Base-by-base conservation (phyloP, 2,329 filamentous ascomycete genomes). In the Diaporthe australafricana region DNA sequence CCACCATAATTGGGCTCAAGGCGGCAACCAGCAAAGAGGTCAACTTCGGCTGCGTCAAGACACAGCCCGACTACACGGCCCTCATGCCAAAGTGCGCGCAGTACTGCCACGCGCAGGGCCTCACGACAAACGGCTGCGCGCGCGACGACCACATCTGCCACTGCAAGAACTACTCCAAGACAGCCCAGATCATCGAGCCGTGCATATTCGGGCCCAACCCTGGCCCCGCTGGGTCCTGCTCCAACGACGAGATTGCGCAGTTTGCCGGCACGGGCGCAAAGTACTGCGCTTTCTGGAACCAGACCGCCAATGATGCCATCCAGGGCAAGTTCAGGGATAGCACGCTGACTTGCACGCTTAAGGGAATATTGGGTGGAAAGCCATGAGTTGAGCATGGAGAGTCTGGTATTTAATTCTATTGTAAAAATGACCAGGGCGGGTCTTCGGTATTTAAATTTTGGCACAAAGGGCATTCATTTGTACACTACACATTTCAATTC, bases 121-220 rank as follows among this genome's bases (percentile, higher is more conserved):
- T 65, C 8, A 50, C 30, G 4, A 50, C 30, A 20, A 35, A 65
- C 45, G 45, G 60, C n/a, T 65, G 60, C 30, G 14, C 30, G 14
- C 45, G 12, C 30, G 60, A 65, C 11, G 60, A 65, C 30, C 45
- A 65, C 38, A 65, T 65, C 30, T 65, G 60, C n/a, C 60, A 50
- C 60, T 65, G 60, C 60, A 65, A 65, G 60, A 65, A 65, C 60
- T 48, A 16, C 27, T 48, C 27, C 60, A 65, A 50, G 45, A 38
- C 32, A 30, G 60, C 60, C 3, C 14, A 22, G 45, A 50, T 65
- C n/a, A 65, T 50, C n/a, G 60, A 65, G 60, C 45, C 60, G 3
- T 65, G 60, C 8, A 14, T 65, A 1, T 65, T 65, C 16, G 60
- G 60, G 45, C 20, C 30, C 14, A 38, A 65, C 16, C 60, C 60